Base-by-base conservation (phyloP, 1,284 basidiomycete genomes). In the Coniferiporia weirii region DNA sequence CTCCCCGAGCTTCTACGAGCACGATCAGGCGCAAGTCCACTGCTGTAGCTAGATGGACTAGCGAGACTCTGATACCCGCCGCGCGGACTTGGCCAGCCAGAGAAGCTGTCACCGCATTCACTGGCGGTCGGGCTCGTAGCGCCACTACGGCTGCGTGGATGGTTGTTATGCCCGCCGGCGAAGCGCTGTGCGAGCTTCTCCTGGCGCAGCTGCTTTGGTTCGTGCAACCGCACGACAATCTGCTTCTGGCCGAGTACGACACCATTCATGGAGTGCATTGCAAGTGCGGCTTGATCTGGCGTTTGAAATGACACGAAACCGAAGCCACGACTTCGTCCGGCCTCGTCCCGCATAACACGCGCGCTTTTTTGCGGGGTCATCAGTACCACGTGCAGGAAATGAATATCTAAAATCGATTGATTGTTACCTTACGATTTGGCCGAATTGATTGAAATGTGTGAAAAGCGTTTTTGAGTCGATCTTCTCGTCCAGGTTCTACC, bases 231-330 rank as follows among this genome's bases (percentile, higher is more conserved):
- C 19, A 95, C 93, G 2, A 89, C 88, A 56, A 95, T 80, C 60
- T 88, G 83, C 70, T 93, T 94, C 20, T 78, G 74, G 19, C 89
- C 89, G 34, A 93, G 61, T 36, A 82, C 75, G 13, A 75, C 69
- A 15, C 90, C 89, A 62, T 94, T 91, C 92, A 95, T 93, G 1
- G 77, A 80, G 56, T 84, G 81, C 76, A 94, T 73, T 0, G 93
- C 93, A 5, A 79, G 77, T 20, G 78, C 62, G 40, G 93, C 93
- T 80, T 93, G 89, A 64, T 89, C 85, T 12, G 93, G 89, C 12
- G 82, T 81, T 68, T 91, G 86, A 74, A 77, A 98, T 27, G 90
- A 93, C 59, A 98, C 95, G 68, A 98, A 98, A n/a, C 95, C 95
- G 69, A 96, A 98, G 4, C 93, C 93, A 59, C 92, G 87, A 70